Base-by-base conservation (phyloP, 2,329 filamentous ascomycete genomes). In the Aspergillus novoparasiticus region DNA sequence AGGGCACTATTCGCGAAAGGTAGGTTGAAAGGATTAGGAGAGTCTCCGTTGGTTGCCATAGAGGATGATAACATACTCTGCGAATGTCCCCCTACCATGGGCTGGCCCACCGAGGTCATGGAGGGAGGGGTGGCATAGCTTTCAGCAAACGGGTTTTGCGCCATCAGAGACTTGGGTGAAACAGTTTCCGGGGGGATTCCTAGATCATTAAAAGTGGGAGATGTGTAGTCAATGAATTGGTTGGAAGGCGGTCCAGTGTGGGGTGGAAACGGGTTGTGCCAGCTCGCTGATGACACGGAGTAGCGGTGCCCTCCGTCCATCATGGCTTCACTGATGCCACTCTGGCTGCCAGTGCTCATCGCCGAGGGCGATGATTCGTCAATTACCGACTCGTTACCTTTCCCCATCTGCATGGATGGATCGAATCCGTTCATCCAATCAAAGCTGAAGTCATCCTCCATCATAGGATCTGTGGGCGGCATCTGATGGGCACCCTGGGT, bases 311-410 rank as follows among this genome's bases (percentile, higher is more conserved):
- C 75, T 6, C 92, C 92, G 77, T 97, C 93, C 62, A 95, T 84
- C 90, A 97, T 93, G 64, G 93, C 88, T 75, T 98, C 95, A 78
- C 92, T 96, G 55, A 77, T 77, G 12, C 77, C 77, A 76, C 91
- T 94, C 74, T 96, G 94, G 79, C 94, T 98, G 63, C 92, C 92
- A 50, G 92, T 96, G 81, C 94, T 98, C 77, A 98, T 94, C 54
- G 93, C 93, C 10, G 95, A 98, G 19, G 95, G 95, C 16, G 95
- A 98, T 12, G 95, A 98, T 63, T 91, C 93, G 72, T 97, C 94
- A 59, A 97, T 87, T 32, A 92, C 93, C 68, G 89, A 90, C 70
- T 97, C 93, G 72, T 90, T 90, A 60, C 83, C 81, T 61, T 86
- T 87, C 70, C 84, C 85, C 75, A 93, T 89, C 9, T 86, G 86